Percentiles rank a stretch among this genome's conserved stretches.
Conservation (phyloP, 257 asterid species). For the Anisodus acutangulus region DNA sequence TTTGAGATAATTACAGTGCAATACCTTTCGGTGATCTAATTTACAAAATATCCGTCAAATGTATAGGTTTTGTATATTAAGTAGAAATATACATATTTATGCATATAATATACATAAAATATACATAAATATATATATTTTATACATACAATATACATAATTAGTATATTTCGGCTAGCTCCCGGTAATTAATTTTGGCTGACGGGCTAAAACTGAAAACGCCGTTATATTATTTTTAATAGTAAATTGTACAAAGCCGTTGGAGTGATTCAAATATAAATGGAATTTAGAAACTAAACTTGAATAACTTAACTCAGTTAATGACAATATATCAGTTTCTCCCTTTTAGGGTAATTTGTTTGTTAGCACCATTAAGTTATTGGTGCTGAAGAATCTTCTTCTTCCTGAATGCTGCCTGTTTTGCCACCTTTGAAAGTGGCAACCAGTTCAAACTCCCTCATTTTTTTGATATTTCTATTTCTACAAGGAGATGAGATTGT, state of each 20-base stretch:
- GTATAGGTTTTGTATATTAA: too few relatives aligned
- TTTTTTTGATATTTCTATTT: neutral
- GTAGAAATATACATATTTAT: too few relatives aligned
- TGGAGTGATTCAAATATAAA: neutral
- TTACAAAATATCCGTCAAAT: too few relatives aligned
- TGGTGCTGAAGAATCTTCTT: neutral
- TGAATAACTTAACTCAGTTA: neutral
- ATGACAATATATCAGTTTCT: neutral
- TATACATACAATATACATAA: too few relatives aligned
- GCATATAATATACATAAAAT: too few relatives aligned
- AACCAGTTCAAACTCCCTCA: constrained; percentile 8
- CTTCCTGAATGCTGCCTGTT: neutral
- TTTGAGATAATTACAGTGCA: neutral
- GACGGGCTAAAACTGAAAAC: too few relatives aligned
- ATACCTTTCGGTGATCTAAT: too few relatives aligned
- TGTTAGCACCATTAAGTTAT: neutral
- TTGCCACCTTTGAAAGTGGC: neutral
- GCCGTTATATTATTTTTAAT: neutral
- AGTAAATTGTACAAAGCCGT: neutral
- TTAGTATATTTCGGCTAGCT: too few relatives aligned
- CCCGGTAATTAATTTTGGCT: too few relatives aligned
- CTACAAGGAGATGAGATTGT: neutral
- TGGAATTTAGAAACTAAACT: constrained; percentile 10
- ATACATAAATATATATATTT: too few relatives aligned
- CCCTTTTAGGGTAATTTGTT: neutral